Evolutionary conservation across 2,329 filamentous ascomycete genomes (phyloP).

Genomic region (Hirsutella thompsonii): DNA sequence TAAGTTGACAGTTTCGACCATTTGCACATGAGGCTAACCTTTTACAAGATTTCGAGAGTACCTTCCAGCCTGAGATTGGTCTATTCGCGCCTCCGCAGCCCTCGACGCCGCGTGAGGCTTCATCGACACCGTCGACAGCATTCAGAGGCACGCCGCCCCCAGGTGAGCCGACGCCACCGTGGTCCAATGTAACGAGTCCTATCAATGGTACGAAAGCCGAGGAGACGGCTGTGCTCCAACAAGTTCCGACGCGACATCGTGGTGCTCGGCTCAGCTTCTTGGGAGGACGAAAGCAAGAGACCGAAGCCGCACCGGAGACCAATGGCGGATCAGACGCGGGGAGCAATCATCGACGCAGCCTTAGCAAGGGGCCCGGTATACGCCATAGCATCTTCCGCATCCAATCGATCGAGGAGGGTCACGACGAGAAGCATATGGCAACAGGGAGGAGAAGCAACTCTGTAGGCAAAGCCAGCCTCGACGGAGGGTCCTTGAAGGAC

Average conservation of each 20-base stretch:
- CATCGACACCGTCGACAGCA: constrained; percentile 29
- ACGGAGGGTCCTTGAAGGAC: constrained; percentile 11
- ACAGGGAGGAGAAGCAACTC: constrained; percentile 10
- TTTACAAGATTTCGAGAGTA: constrained; percentile 43
- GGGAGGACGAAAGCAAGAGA: constrained; percentile 35
- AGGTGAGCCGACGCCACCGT: constrained; percentile 20
- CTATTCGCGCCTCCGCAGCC: constrained; percentile 42
- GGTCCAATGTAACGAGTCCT: constrained; percentile 18
- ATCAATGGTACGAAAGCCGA: constrained; percentile 26
- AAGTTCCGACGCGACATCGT: constrained; percentile 37
- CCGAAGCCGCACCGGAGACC: constrained; percentile 14
- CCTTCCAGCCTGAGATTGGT: constrained; percentile 53
- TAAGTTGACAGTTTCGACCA: constrained; percentile 31
- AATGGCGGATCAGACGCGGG: constrained; percentile 18
- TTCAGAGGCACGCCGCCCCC: constrained; percentile 37
- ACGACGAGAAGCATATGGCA: constrained; percentile 6
- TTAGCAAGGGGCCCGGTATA: constrained; percentile 15
- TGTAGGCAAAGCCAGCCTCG: constrained; percentile 14
- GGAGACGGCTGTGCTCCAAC: constrained; percentile 36
- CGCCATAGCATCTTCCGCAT: constrained; percentile 33
- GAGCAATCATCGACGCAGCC: constrained; percentile 17
- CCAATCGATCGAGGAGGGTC: constrained; percentile 17
- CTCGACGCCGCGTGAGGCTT: constrained; percentile 20
- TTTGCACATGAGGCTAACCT: constrained; percentile 8
- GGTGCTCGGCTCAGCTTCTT: constrained; percentile 45